A percentile compares a stretch with the other conserved stretches of the same genome.
phyloP scores from a whole-genome alignment of 1,284 basidiomycete genomes.

The Apiotrichum sp. region DNA sequence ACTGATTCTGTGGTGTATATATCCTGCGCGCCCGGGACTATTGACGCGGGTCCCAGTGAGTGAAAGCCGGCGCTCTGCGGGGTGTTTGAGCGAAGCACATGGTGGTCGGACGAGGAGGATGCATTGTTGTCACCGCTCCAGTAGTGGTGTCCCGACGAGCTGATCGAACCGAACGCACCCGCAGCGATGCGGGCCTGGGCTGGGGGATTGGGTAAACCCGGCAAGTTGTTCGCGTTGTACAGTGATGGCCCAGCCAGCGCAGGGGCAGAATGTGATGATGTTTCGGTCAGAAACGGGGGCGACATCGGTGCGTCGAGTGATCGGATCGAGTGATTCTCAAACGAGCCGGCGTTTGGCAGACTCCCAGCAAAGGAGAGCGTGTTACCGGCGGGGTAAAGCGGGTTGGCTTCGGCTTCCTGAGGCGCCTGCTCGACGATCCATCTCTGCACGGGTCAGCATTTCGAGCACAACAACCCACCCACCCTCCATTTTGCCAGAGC shows the following conservation, averaged over 20 bases:
- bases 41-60: background rate
- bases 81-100: background rate
- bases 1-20: slow-evolving; percentile 39
- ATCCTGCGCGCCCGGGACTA: slow-evolving; percentile 12
- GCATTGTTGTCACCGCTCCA: background rate
- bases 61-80: background rate
- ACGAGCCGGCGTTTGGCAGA: background rate
- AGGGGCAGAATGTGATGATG: background rate
- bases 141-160: background rate
- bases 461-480: slow-evolving; percentile 6
- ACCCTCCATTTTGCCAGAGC: slow-evolving; percentile 43
- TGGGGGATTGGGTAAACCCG: background rate
- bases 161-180: background rate
- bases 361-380: background rate
- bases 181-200: background rate
- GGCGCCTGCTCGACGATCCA: slow-evolving; percentile 36
- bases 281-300: background rate
- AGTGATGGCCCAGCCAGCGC: background rate
- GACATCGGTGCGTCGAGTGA: background rate
- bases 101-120: background rate
- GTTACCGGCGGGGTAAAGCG: background rate
- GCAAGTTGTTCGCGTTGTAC: background rate
- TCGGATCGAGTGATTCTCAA: background rate
- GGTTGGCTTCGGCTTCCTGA: slow-evolving; percentile 1
- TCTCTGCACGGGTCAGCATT: slow-evolving; percentile 23